A percentile compares a stretch with the other conserved stretches of the same genome.
Evolutionary conservation across 2,329 filamentous ascomycete genomes (phyloP).

Genomic region (Penicillium occitanis): DNA sequence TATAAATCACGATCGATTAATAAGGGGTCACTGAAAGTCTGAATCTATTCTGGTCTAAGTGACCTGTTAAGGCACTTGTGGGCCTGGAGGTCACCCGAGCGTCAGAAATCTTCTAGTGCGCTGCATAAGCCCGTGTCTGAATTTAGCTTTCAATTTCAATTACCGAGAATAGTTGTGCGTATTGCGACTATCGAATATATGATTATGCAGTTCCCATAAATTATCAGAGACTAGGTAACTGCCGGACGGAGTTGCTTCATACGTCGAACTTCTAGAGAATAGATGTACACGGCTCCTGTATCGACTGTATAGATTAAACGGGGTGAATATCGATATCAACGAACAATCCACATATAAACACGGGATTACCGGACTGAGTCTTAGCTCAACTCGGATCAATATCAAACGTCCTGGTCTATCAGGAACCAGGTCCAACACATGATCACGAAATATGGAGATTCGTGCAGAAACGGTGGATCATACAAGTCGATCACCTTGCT

Average conservation of each 20-base stretch:
- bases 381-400: background rate
- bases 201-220: background rate
- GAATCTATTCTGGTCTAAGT: background rate
- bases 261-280: background rate
- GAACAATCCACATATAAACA: background rate
- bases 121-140: background rate
- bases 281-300: background rate
- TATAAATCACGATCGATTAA: background rate
- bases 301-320: background rate
- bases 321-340: background rate
- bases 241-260: background rate
- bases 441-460: background rate
- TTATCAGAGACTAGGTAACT: background rate
- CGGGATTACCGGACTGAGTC: background rate
- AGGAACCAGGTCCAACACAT: background rate
- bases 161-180: background rate
- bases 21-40: background rate
- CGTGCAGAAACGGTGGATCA: background rate
- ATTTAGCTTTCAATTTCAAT: background rate
- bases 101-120: background rate
- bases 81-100: background rate
- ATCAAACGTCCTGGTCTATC: background rate
- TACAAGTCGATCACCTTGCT: no score
- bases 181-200: background rate
- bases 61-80: background rate